Base-by-base conservation (phyloP, 176 grass and related monocot genomes). In the Carex littledalei region DNA sequence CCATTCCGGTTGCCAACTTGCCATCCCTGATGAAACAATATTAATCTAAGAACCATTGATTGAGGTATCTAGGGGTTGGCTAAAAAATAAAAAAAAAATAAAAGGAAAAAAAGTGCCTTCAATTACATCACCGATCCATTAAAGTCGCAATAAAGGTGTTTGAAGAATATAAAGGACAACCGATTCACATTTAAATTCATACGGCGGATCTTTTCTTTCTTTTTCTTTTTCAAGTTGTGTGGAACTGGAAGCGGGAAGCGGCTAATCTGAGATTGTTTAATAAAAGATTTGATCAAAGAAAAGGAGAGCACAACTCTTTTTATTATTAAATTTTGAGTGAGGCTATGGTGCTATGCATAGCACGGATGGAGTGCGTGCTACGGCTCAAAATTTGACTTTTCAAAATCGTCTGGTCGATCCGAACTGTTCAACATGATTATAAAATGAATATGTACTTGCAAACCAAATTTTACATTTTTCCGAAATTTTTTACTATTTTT, bases 91-190 rank as follows among this genome's bases (percentile, higher is more conserved):
- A 29, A 29, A 29, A 29, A 29, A 29, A 29, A 29, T 1, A 29
- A 1, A 29, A 29, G 26, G 29, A 2, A 6, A 68, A 35, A 39
- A 37, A 70, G 68, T 76, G 47, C 37, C 49, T 55, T 77, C 45
- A 77, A 77, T 77, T 55, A 16, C 43, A 76, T 22, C 72, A 77
- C 72, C 72, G 72, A 54, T 77, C 47, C 72, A 77, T 31, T 74
- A 77, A 77, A 54, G 47, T 53, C 12, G 47, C 47, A 31, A 77
- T 77, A 77, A 77, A 76, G 45, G 29, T 50, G 4, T 20, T n/a
- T 26, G 26, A 32, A 78, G 49, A 16, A 32, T 71, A 18, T n/a
- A 71, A 56, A 26, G 43, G n/a, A 74, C 43, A 13, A 52, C 43
- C 74, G 74, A 78, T 78, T 34, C 74, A 55, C 73, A 77, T 77